Conservation (phyloP, 2,329 filamentous ascomycete genomes). For the Ophiocordyceps polyrhachis-furcata region DNA sequence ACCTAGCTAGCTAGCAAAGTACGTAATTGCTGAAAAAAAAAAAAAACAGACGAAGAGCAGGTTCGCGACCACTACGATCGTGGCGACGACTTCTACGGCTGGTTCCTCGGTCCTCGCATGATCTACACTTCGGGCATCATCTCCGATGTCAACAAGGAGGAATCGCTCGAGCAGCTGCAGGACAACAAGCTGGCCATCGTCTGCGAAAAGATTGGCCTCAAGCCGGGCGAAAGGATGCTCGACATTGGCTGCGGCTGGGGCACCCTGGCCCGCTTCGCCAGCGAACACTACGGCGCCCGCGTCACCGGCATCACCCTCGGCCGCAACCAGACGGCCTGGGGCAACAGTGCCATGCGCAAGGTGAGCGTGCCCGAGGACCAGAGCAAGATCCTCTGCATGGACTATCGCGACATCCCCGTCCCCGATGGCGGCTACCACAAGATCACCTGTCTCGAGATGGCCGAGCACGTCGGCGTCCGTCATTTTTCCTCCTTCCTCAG, state of each 20-base stretch:
- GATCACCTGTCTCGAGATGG: slow-evolving; percentile 97
- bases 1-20: no score
- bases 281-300: slow-evolving; percentile 72
- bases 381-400: slow-evolving; percentile 84
- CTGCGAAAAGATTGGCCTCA: slow-evolving; percentile 82
- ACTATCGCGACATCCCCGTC: slow-evolving; percentile 85
- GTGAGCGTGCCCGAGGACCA: slow-evolving; percentile 71
- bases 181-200: slow-evolving; percentile 94
- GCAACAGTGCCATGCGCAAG: slow-evolving; percentile 73
- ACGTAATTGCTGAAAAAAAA: no score
- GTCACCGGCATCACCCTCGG: slow-evolving; percentile 86
- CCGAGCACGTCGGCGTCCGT: slow-evolving; percentile 91
- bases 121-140: slow-evolving; percentile 96
- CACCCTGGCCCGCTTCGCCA: slow-evolving; percentile 84
- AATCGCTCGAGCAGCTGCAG: slow-evolving; percentile 84
- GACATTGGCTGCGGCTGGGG: slow-evolving; percentile 98
- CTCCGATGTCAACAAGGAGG: slow-evolving; percentile 69
- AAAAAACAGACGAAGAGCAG: slow-evolving; percentile 58
- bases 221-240: slow-evolving; percentile 65
- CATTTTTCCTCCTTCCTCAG: slow-evolving; percentile 65
- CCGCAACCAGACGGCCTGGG: slow-evolving; percentile 93
- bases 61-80: slow-evolving; percentile 95
- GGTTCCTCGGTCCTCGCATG: slow-evolving; percentile 97
- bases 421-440: slow-evolving; percentile 60
- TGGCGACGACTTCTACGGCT: slow-evolving; percentile 95